These are phyloP conservation scores for Cutaneotrichosporon curvatum DNA, from an alignment of 1,284 basidiomycete genomes.

Conservation along the genomic window DNA sequence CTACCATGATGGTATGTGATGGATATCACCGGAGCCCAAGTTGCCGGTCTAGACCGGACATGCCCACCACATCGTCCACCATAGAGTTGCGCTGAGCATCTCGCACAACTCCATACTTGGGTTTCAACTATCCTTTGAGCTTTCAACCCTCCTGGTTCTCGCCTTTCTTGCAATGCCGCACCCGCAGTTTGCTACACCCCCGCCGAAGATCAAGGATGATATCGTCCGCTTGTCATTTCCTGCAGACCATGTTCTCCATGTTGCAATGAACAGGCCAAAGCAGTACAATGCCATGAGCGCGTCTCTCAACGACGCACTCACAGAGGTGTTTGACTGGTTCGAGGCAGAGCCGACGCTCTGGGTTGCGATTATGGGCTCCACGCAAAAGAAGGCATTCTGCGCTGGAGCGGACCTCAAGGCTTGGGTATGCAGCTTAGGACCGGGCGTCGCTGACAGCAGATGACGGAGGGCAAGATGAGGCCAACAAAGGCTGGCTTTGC, in stretches of 20 bases:
- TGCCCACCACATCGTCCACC: no score
- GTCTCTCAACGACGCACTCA: conserved; percentile 9
- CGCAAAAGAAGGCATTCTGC: conserved; percentile 12
- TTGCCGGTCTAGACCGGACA: no score
- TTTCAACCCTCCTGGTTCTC: no score
- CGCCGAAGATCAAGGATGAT: conserved; percentile 10
- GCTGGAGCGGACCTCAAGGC: conserved; percentile 16
- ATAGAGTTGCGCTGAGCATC: no score
- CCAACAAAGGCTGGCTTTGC: conserved; percentile 11
- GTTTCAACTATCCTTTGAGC: no score
- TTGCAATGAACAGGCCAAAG: conserved; percentile 19
- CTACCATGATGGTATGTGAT: no score
- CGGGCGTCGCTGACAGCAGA: conserved; percentile 5
- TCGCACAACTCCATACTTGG: no score
- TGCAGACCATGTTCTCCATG: conserved; percentile 11
- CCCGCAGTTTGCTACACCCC: conserved; percentile 3
- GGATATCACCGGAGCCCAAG: no score
- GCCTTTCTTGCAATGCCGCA: no score
- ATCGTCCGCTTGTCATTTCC: conserved; percentile 11
- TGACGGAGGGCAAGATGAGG: conserved; percentile 4
- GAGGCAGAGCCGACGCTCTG: conserved; percentile 14
- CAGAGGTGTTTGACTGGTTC: conserved; percentile 15
- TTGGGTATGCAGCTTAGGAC: conserved; percentile 7
- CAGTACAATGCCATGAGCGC: conserved; percentile 16
- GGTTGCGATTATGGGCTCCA: conserved; percentile 11